Conservation (phyloP, 805 yeast genomes). For the Kodamaea jinghongensis region DNA sequence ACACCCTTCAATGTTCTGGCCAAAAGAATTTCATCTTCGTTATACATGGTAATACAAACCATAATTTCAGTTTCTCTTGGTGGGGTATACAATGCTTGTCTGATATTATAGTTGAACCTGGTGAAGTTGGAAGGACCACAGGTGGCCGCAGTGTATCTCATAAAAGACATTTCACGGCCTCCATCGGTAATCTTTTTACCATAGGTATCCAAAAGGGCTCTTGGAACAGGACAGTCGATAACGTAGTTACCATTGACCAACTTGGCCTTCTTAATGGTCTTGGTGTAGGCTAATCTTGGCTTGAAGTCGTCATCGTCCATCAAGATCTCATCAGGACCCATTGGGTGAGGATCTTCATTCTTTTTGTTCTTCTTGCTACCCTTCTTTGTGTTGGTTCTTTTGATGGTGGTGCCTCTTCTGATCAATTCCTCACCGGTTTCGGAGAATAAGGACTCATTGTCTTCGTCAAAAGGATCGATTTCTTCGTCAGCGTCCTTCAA, state of each 20-base stretch:
- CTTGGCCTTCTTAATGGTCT: conserved; percentile 45
- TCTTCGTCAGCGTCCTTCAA: conserved; percentile 38
- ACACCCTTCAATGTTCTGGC: conserved; percentile 62
- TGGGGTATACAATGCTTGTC: conserved; percentile 75
- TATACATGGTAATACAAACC: conserved; percentile 63
- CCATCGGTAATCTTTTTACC: conserved; percentile 34
- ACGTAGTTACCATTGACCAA: conserved; percentile 52
- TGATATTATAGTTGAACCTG: conserved; percentile 63
- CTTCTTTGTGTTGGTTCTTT: conserved; percentile 17
- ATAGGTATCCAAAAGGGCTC: conserved; percentile 33
- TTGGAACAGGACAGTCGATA: conserved; percentile 43
- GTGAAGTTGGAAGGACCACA: conserved; percentile 79
- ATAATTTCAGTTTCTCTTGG: conserved; percentile 80
- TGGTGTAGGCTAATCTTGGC: conserved; percentile 41
- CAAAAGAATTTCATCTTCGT: conserved; percentile 60
- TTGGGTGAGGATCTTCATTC: background rate
- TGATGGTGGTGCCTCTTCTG: conserved; percentile 31
- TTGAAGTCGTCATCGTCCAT: conserved; percentile 37
- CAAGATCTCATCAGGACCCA: conserved; percentile 7
- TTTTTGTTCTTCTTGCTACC: conserved; percentile 5
- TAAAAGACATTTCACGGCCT: conserved; percentile 67
- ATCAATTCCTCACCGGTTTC: conserved; percentile 40
- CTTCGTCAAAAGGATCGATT: conserved; percentile 44
- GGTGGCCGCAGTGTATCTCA: conserved; percentile 94
- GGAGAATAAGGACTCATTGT: conserved; percentile 37